A percentile compares a stretch with the other conserved stretches of the same genome.
These are phyloP conservation scores for Malassezia vespertilionis DNA, from an alignment of 1,284 basidiomycete species.

Conservation along the genomic window DNA sequence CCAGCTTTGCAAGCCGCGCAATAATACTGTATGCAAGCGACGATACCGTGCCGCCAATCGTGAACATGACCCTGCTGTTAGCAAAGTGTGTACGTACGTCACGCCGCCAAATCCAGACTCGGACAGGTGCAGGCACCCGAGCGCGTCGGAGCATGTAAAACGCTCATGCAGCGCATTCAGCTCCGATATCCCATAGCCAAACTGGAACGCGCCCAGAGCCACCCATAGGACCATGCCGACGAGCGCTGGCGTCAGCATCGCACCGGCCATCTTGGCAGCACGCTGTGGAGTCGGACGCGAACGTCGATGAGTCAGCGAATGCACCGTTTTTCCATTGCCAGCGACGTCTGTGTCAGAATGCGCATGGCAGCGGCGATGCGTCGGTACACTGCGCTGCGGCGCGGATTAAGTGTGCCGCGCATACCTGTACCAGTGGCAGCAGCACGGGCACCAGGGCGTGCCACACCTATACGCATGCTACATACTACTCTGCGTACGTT, in stretches of 20 bases:
- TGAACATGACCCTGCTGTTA: conserved; percentile 70
- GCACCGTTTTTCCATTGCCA: no score
- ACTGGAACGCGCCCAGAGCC: conserved; percentile 32
- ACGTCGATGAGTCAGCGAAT: no score
- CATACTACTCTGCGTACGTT: neutral
- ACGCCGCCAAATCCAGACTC: conserved; percentile 11
- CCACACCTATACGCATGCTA: no score
- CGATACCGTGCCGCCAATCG: conserved; percentile 72
- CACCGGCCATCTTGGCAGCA: no score
- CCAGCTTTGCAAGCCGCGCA: conserved; percentile 18
- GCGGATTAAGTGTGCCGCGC: no score
- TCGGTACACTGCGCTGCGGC: no score
- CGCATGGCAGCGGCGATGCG: no score
- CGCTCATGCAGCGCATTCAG: conserved; percentile 35
- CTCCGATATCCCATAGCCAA: conserved; percentile 41
- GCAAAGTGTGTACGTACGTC: conserved; percentile 53
- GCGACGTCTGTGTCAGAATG: no score
- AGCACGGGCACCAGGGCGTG: no score
- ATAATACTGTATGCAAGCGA: conserved; percentile 23
- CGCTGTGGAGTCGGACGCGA: no score
- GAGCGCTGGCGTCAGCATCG: neutral
- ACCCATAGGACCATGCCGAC: conserved; percentile 22
- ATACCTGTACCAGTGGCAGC: no score
- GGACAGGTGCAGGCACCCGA: conserved; percentile 11
- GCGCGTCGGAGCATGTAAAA: conserved; percentile 20